A percentile compares a stretch with the other conserved stretches of the same genome.
These are phyloP conservation scores for Lithocarpus polystachyus DNA, from an alignment of 306 rosid genomes.

Conservation along the genomic window DNA sequence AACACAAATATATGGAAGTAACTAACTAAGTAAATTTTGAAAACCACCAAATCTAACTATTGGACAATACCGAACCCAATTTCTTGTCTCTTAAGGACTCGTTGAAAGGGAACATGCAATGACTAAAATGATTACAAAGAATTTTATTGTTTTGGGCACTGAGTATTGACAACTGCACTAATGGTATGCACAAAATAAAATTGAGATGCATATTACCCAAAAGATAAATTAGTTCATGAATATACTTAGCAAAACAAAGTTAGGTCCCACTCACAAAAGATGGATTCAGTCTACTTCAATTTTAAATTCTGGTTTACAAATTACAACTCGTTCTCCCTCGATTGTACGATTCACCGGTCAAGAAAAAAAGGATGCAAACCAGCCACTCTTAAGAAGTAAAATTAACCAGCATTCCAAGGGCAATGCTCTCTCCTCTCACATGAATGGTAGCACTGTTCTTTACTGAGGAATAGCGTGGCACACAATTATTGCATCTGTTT, in stretches of 20 bases:
- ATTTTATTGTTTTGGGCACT: not conserved
- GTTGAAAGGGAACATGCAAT: not conserved
- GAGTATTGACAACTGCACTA: not conserved
- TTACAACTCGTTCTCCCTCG: too few relatives aligned
- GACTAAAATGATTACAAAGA: not conserved
- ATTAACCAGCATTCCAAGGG: too few relatives aligned
- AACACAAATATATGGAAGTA: not conserved
- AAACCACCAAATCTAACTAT: not conserved
- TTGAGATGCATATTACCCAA: not conserved
- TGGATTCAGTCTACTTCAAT: too few relatives aligned
- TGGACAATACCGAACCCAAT: not conserved
- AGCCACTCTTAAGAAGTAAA: too few relatives aligned
- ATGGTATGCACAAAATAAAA: not conserved
- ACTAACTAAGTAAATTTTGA: not conserved
- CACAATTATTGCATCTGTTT: too few relatives aligned
- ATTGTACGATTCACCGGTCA: too few relatives aligned
- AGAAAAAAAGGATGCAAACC: too few relatives aligned
- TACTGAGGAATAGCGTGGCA: too few relatives aligned
- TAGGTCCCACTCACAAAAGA: too few relatives aligned
- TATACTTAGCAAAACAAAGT: not conserved
- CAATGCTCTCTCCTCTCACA: too few relatives aligned
- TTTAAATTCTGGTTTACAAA: too few relatives aligned
- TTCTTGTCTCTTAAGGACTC: not conserved
- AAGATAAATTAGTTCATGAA: not conserved
- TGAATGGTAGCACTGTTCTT: too few relatives aligned